These are phyloP conservation scores for Pythium inflatum DNA, from an alignment of 352 stramenopile genomes.

Conservation along the genomic window DNA sequence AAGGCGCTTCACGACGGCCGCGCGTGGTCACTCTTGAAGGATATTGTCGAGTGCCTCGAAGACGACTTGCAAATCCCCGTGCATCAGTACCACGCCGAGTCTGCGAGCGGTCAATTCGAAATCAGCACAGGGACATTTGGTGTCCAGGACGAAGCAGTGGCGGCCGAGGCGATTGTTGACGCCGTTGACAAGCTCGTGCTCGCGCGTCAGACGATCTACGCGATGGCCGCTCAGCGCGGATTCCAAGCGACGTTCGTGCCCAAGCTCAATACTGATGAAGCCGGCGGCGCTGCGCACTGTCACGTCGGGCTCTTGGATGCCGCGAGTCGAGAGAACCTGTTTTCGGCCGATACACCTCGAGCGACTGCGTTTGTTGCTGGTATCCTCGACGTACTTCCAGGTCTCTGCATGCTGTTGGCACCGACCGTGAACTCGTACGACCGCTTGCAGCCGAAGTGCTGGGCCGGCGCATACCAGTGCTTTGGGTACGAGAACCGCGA, in stretches of 20 bases:
- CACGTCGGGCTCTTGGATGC: slow-evolving; percentile 23
- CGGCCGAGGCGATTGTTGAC: slow-evolving; percentile 4
- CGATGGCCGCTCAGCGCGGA: slow-evolving; percentile 25
- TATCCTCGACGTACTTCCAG: slow-evolving; percentile 31
- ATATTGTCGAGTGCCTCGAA: slow-evolving; percentile 34
- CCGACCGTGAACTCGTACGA: slow-evolving; percentile 39
- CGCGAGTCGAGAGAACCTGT: slow-evolving; percentile 3
- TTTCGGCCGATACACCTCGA: background rate
- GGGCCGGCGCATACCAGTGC: slow-evolving; percentile 39
- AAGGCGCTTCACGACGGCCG: slow-evolving; percentile 27
- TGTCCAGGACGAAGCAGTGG: background rate
- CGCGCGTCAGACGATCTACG: slow-evolving; percentile 33
- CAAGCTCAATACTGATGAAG: slow-evolving; percentile 26
- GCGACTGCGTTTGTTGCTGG: slow-evolving; percentile 28
- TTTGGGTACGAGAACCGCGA: slow-evolving; percentile 45
- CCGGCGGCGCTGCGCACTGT: slow-evolving; percentile 29
- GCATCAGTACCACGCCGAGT: slow-evolving; percentile 43
- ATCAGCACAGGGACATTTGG: slow-evolving; percentile 38
- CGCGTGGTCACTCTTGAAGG: slow-evolving; percentile 31
- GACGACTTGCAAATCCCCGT: slow-evolving; percentile 33
- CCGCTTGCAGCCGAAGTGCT: slow-evolving; percentile 37
- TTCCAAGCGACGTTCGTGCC: slow-evolving; percentile 33
- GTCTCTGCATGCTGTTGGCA: slow-evolving; percentile 33
- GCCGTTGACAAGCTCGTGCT: slow-evolving; percentile 38
- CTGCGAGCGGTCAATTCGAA: slow-evolving; percentile 38